Evolutionary conservation across 2,329 filamentous ascomycete genomes (phyloP).

Genomic region (Xylaria sp.): DNA sequence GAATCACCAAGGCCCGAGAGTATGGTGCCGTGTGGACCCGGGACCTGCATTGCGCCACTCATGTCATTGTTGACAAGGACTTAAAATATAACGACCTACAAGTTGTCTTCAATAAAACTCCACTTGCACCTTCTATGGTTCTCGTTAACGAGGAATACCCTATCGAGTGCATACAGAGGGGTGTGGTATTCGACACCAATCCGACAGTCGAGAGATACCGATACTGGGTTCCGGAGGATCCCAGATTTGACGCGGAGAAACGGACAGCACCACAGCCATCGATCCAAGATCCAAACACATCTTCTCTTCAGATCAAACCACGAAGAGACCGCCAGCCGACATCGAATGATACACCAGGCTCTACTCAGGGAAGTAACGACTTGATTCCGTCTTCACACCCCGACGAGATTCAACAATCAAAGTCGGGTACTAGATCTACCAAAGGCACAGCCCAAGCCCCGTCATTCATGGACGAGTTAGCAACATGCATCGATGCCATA

Average conservation of each 20-base stretch:
- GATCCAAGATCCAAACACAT: constrained; percentile 31
- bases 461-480: constrained; percentile 28
- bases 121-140: constrained; percentile 53
- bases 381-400: constrained; percentile 34
- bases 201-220: constrained; percentile 66
- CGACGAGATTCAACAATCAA: constrained; percentile 6
- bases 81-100: constrained; percentile 72
- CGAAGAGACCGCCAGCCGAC: constrained; percentile 12
- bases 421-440: not conserved
- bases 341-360: constrained; percentile 11
- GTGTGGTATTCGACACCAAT: constrained; percentile 66
- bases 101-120: constrained; percentile 27
- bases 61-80: constrained; percentile 80
- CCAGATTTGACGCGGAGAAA: constrained; percentile 44
- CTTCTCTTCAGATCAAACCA: constrained; percentile 37
- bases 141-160: constrained; percentile 77
- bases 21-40: constrained; percentile 79
- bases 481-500: constrained; percentile 33
- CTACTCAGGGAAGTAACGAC: constrained; percentile 24
- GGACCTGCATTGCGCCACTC: constrained; percentile 71
- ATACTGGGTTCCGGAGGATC: constrained; percentile 68
- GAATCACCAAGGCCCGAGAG: constrained; percentile 79
- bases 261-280: constrained; percentile 9
- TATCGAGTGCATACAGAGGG: constrained; percentile 73
- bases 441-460: not conserved